Conservation (phyloP, 192 early-diverging fungal genomes). For the Allomyces arbusculus region DNA sequence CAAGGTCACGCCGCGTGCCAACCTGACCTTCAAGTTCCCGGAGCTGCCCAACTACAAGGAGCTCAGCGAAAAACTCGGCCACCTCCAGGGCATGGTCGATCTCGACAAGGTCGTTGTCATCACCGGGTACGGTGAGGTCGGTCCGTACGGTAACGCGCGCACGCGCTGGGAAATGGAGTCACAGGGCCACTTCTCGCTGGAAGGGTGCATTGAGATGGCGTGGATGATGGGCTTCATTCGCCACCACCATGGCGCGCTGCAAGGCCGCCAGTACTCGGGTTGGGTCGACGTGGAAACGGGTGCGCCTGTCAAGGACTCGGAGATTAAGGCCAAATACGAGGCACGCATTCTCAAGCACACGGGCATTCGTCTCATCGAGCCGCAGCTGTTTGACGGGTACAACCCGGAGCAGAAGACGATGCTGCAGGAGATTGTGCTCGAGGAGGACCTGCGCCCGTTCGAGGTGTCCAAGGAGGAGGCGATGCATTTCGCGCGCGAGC, state of each 20-base stretch:
- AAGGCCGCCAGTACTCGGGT: slow-evolving; percentile 54
- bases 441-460: slow-evolving; percentile 68
- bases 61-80: slow-evolving; percentile 31
- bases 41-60: slow-evolving; percentile 34
- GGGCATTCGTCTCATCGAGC: slow-evolving; percentile 80
- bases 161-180: slow-evolving; percentile 97
- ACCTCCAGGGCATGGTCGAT: slow-evolving; percentile 59
- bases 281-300: slow-evolving; percentile 77
- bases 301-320: slow-evolving; percentile 64
- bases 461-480: slow-evolving; percentile 76
- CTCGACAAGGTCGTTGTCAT: slow-evolving; percentile 81
- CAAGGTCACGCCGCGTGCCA: slow-evolving; percentile 62
- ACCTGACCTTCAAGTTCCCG: slow-evolving; percentile 71
- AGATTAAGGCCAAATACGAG: slow-evolving; percentile 80
- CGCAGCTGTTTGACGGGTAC: slow-evolving; percentile 62
- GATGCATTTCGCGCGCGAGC: slow-evolving; percentile 54
- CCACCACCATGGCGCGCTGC: slow-evolving; percentile 63
- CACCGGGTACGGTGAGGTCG: slow-evolving; percentile 85
- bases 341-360: slow-evolving; percentile 71
- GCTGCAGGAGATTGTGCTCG: slow-evolving; percentile 74
- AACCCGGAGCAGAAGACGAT: slow-evolving; percentile 68
- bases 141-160: slow-evolving; percentile 68
- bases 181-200: slow-evolving; percentile 63
- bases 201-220: slow-evolving; percentile 88
- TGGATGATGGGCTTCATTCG: slow-evolving; percentile 95